Evolutionary conservation across 1,139 yeast genomes (phyloP).

Genomic region (Kurtzmaniella quercitrusa): DNA sequence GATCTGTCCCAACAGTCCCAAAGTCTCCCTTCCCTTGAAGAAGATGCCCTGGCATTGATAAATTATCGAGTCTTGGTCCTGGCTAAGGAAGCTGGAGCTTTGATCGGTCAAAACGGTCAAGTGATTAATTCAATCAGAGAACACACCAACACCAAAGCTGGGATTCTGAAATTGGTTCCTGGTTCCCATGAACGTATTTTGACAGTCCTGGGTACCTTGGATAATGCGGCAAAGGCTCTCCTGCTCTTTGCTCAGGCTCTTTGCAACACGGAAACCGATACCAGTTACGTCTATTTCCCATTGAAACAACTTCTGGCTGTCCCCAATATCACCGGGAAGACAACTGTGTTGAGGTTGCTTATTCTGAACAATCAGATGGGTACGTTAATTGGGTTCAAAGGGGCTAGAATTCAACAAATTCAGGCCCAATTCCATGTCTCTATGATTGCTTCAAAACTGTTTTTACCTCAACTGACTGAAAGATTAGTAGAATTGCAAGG

Average conservation of each 20-base stretch:
- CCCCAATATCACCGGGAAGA: constrained; percentile 47
- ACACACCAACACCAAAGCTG: constrained; percentile 79
- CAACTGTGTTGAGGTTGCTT: constrained; percentile 63
- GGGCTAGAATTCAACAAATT: constrained; percentile 74
- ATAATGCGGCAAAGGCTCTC: constrained; percentile 68
- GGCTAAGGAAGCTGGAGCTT: constrained; percentile 86
- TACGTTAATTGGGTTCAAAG: constrained; percentile 82
- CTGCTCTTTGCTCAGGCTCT: constrained; percentile 70
- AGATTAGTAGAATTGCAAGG: constrained; percentile 90
- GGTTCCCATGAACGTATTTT: constrained; percentile 84
- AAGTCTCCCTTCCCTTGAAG: constrained; percentile 26
- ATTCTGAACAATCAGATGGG: constrained; percentile 90
- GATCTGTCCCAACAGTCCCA: constrained; percentile 8
- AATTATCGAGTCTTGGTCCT: constrained; percentile 71
- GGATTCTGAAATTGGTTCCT: constrained; percentile 75
- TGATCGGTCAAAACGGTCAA: constrained; percentile 83
- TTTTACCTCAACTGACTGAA: constrained; percentile 80
- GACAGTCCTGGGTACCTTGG: constrained; percentile 77
- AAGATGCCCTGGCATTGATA: constrained; percentile 37
- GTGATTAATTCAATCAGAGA: constrained; percentile 78
- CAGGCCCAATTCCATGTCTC: constrained; percentile 69
- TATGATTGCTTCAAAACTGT: constrained; percentile 86
- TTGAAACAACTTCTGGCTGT: constrained; percentile 54
- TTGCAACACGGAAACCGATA: constrained; percentile 26
- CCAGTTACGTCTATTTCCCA: constrained; percentile 54